These are phyloP conservation scores for Penicillium sp. DNA, from an alignment of 2,329 filamentous ascomycete species.

Conservation along the genomic window DNA sequence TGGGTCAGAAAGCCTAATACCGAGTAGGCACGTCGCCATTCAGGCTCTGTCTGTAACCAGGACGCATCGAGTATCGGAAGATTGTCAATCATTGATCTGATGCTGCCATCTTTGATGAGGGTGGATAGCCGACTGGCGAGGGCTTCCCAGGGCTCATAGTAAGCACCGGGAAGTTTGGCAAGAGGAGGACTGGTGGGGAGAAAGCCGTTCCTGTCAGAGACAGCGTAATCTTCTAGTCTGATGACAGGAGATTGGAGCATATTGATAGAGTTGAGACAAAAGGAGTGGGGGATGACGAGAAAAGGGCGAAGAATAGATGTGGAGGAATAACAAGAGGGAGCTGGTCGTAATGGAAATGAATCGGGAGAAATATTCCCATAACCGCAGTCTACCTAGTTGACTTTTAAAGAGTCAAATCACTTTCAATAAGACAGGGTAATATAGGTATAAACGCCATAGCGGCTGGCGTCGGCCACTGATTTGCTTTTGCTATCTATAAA, in stretches of 20 bases:
- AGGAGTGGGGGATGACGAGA: neutral
- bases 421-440: neutral
- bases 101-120: conserved; percentile 71
- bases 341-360: neutral
- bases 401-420: neutral
- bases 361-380: neutral
- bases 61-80: conserved; percentile 77
- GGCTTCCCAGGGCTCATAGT: conserved; percentile 90
- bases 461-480: conserved; percentile 16
- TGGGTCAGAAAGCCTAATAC: conserved; percentile 75
- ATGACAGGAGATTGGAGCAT: conserved; percentile 30
- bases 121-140: conserved; percentile 75
- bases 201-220: conserved; percentile 66
- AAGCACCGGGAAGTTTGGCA: conserved; percentile 67
- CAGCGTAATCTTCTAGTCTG: conserved; percentile 68
- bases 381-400: neutral
- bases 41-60: conserved; percentile 72
- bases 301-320: neutral
- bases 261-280: neutral
- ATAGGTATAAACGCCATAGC: neutral
- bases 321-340: neutral
- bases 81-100: conserved; percentile 72
- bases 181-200: conserved; percentile 75
- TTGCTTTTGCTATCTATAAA: conserved; percentile 19
- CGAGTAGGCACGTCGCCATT: conserved; percentile 84